Conservation (phyloP, 2,329 filamentous ascomycete species). For the Biscogniauxia sp. region DNA sequence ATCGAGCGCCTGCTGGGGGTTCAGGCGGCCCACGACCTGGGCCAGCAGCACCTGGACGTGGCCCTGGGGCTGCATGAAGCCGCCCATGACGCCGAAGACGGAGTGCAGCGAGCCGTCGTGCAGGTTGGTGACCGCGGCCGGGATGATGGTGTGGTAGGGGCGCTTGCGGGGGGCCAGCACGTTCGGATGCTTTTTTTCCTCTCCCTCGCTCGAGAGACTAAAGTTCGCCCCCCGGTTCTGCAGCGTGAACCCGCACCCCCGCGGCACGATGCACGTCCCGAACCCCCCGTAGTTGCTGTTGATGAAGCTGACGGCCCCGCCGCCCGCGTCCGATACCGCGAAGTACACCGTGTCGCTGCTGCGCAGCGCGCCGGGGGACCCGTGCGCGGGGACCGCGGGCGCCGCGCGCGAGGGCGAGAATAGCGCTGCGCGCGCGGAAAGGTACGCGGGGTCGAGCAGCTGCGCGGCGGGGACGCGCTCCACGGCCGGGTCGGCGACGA, state of each 20-base stretch:
- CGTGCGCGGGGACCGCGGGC: conserved; percentile 57
- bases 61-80: conserved; percentile 97
- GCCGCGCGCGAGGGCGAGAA: conserved; percentile 61
- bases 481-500: conserved; percentile 78
- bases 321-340: conserved; percentile 72
- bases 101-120: conserved; percentile 73
- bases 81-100: conserved; percentile 95
- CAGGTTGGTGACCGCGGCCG: conserved; percentile 79
- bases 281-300: conserved; percentile 93
- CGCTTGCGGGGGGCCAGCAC: conserved; percentile 76
- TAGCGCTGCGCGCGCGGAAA: conserved; percentile 64
- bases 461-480: conserved; percentile 65
- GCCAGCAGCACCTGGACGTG: conserved; percentile 92
- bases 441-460: conserved; percentile 71
- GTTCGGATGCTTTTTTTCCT: conserved; percentile 66
- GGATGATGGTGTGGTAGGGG: conserved; percentile 98
- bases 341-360: conserved; percentile 96
- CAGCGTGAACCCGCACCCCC: conserved; percentile 84
- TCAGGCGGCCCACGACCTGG: conserved; percentile 77
- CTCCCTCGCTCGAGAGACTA: conserved; percentile 56
- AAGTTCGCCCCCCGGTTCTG: conserved; percentile 94
- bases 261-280: conserved; percentile 81
- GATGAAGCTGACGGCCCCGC: conserved; percentile 94
- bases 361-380: conserved; percentile 78
- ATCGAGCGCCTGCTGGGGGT: conserved; percentile 85